A percentile compares a stretch with the other conserved stretches of the same genome.
These are phyloP conservation scores for Penicillium steckii DNA, from an alignment of 495 filamentous ascomycete genomes.

Conservation along the genomic window DNA sequence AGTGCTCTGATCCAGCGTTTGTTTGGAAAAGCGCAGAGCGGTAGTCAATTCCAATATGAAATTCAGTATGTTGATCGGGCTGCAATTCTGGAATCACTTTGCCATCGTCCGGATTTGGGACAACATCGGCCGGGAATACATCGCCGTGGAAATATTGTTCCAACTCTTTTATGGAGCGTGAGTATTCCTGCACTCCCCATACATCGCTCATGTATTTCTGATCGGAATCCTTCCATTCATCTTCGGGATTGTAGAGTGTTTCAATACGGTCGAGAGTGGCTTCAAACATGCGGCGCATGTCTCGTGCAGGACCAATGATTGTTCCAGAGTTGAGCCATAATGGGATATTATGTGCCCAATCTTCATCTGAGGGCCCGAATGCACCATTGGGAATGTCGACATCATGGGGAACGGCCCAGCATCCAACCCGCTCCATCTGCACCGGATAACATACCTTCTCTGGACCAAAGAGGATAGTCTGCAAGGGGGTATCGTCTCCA, in stretches of 20 bases:
- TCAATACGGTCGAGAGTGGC: conserved; percentile 12
- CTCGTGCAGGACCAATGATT: conserved; percentile 13
- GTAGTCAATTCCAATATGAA: conserved; percentile 18
- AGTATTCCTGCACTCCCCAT: conserved; percentile 16
- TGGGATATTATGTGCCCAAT: conserved; percentile 4
- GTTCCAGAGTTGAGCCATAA: conserved; percentile 19
- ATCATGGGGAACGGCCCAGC: conserved; percentile 12
- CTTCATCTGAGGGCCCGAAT: conserved; percentile 11
- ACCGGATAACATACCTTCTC: conserved; percentile 17
- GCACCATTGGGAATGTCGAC: conserved; percentile 10
- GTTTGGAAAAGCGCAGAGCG: conserved; percentile 14
- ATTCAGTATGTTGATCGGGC: conserved; percentile 6
- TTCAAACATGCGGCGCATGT: conserved; percentile 13
- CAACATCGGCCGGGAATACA: not conserved
- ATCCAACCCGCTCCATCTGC: conserved; percentile 7
- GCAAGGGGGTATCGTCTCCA: conserved; percentile 4
- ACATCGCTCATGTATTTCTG: conserved; percentile 19
- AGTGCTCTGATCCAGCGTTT: conserved; percentile 11
- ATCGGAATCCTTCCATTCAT: conserved; percentile 18
- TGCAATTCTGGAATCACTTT: conserved; percentile 1
- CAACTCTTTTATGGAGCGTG: conserved; percentile 1
- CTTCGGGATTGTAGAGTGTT: conserved; percentile 4
- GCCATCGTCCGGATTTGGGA: not conserved
- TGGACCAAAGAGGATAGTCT: conserved; percentile 14
- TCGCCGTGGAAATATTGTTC: conserved; percentile 15